phyloP scores from a whole-genome alignment of 495 filamentous ascomycete genomes.

The Ascobolus immersus region DNA sequence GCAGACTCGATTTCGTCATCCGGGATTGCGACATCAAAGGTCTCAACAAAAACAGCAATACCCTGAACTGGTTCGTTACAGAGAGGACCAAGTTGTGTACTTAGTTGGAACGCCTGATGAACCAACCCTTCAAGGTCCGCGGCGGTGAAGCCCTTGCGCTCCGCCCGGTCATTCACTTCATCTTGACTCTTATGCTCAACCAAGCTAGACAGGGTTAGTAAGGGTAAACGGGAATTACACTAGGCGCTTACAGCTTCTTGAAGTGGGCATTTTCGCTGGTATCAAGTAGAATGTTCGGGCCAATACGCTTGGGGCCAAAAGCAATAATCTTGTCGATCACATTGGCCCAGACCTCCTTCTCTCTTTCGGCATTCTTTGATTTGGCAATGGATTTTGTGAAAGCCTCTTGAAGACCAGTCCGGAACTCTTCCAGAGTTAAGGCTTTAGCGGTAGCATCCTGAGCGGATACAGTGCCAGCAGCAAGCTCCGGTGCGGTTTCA shows the following conservation, averaged over 20 bases:
- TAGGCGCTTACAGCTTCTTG: constrained; percentile 47
- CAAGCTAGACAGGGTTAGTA: too few species aligned
- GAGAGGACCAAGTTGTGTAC: constrained; percentile 68
- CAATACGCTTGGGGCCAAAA: constrained; percentile 65
- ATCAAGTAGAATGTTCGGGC: constrained; percentile 80
- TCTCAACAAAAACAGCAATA: constrained; percentile 68
- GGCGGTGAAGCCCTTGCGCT: constrained; percentile 35
- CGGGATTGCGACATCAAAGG: constrained; percentile 34
- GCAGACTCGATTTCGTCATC: constrained; percentile 29
- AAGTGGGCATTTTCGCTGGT: constrained; percentile 45
- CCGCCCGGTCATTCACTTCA: too few species aligned
- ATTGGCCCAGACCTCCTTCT: constrained; percentile 50
- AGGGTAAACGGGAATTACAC: too few species aligned
- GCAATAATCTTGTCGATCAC: constrained; percentile 59
- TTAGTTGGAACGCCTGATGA: constrained; percentile 74
- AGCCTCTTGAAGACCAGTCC: constrained; percentile 35
- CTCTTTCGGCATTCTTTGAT: too few species aligned
- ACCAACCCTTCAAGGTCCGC: constrained; percentile 72
- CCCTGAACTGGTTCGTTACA: constrained; percentile 89
- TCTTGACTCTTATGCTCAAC: too few species aligned
- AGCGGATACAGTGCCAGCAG: constrained; percentile 7
- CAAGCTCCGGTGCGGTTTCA: constrained; percentile 2
- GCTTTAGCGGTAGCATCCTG: constrained; percentile 26
- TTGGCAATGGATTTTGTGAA: constrained; percentile 36
- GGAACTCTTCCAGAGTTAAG: constrained; percentile 53